A percentile compares a stretch with the other conserved stretches of the same genome.
Evolutionary conservation across 768 basidiomycete species (phyloP).

Genomic region (Kwoniella pini): DNA sequence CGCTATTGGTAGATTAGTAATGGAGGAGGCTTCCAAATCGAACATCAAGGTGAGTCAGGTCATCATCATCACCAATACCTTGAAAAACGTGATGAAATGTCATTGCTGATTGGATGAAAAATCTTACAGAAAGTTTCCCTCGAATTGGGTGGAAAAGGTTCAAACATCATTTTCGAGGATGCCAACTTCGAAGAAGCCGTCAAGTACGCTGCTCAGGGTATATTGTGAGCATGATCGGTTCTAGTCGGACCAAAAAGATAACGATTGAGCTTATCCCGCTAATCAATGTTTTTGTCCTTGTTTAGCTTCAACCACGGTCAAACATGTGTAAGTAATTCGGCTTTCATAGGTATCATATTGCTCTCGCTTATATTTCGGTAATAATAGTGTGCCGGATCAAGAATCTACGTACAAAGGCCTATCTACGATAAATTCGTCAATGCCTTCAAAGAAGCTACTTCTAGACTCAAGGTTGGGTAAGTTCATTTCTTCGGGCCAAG

Average conservation of each 20-base stretch:
- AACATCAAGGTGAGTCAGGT: slow-evolving; percentile 66
- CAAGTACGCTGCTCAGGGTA: slow-evolving; percentile 62
- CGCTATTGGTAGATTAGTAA: slow-evolving; percentile 69
- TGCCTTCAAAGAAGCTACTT: slow-evolving; percentile 60
- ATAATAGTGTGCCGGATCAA: slow-evolving; percentile 47
- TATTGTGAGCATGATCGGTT: slow-evolving; percentile 60
- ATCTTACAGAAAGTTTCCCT: slow-evolving; percentile 69
- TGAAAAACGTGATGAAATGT: too few species aligned
- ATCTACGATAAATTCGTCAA: slow-evolving; percentile 50
- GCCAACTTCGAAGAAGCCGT: slow-evolving; percentile 50
- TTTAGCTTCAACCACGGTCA: slow-evolving; percentile 42
- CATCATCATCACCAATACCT: too few species aligned
- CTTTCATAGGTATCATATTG: background rate
- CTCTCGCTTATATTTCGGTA: slow-evolving; percentile 13
- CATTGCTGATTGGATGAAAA: too few species aligned
- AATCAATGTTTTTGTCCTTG: background rate
- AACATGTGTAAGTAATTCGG: slow-evolving; percentile 30
- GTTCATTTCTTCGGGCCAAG: background rate
- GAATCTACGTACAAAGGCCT: slow-evolving; percentile 48
- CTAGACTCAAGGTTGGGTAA: slow-evolving; percentile 67
- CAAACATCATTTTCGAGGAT: slow-evolving; percentile 54
- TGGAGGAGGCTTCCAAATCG: slow-evolving; percentile 76
- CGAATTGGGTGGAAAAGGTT: slow-evolving; percentile 75
- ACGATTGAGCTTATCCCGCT: background rate
- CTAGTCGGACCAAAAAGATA: background rate